Percentiles rank a stretch among this genome's conserved stretches.
These are phyloP conservation scores for Mycosarcoma maydis DNA, from an alignment of 1,284 basidiomycete genomes.

Conservation along the genomic window DNA sequence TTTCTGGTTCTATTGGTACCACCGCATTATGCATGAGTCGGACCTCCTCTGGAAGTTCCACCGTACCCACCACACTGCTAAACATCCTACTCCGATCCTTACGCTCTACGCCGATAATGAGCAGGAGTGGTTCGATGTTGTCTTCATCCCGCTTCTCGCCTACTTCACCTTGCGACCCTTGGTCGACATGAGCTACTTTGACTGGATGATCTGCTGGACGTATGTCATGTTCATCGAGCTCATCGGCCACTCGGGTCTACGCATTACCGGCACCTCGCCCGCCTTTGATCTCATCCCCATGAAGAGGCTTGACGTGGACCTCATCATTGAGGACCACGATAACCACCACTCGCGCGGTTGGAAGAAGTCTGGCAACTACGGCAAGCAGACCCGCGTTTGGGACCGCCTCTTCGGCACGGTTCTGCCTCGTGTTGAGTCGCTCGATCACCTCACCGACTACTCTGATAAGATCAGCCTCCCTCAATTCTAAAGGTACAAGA, in stretches of 20 bases:
- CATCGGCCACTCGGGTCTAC: conserved; percentile 60
- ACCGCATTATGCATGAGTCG: conserved; percentile 59
- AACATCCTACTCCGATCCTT: conserved; percentile 57
- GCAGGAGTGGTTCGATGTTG: conserved; percentile 58
- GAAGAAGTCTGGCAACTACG: conserved; percentile 55
- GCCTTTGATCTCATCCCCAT: conserved; percentile 37
- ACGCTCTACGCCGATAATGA: conserved; percentile 52
- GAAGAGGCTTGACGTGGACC: conserved; percentile 47
- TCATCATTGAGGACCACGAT: conserved; percentile 66
- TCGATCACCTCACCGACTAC: conserved; percentile 37
- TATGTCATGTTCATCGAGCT: conserved; percentile 54
- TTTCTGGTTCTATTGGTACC: conserved; percentile 63
- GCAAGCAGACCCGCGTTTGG: conserved; percentile 64
- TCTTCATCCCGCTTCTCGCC: conserved; percentile 46
- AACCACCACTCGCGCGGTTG: conserved; percentile 61
- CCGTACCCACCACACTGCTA: conserved; percentile 50
- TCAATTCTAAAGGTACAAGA: conserved; percentile 7
- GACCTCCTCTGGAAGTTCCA: conserved; percentile 53
- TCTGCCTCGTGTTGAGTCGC: conserved; percentile 49
- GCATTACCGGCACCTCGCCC: conserved; percentile 44
- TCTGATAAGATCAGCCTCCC: conserved; percentile 25
- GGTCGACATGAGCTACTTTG: conserved; percentile 32
- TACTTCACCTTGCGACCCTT: conserved; percentile 31
- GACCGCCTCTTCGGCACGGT: conserved; percentile 59
- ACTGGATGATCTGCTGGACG: conserved; percentile 46